A percentile compares a stretch with the other conserved stretches of the same genome.
These are phyloP conservation scores for Phytophthora pinifolia DNA, from an alignment of 352 stramenopile genomes.

Conservation along the genomic window DNA sequence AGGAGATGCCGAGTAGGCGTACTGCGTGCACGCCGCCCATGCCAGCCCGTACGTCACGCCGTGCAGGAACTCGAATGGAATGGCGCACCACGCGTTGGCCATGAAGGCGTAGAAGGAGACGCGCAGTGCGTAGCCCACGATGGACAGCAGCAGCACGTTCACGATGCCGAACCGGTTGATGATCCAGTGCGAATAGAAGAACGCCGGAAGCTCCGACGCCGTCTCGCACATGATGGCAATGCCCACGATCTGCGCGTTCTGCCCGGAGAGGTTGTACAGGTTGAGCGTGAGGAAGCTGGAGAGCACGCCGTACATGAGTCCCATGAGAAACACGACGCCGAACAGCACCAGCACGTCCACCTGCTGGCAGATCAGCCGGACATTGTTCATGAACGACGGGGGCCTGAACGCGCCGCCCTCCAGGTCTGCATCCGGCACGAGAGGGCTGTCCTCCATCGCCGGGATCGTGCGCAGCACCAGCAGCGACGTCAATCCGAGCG, in stretches of 20 bases:
- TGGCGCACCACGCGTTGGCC: conserved; percentile 60
- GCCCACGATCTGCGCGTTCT: conserved; percentile 60
- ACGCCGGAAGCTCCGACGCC: conserved; percentile 59
- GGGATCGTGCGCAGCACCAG: too few relatives aligned
- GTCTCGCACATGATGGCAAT: conserved; percentile 1
- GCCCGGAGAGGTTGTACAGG: conserved; percentile 61
- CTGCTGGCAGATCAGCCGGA: too few relatives aligned
- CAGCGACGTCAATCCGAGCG: too few relatives aligned
- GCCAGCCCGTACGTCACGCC: conserved; percentile 65
- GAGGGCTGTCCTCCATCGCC: too few relatives aligned
- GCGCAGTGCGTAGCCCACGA: conserved; percentile 49
- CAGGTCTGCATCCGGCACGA: too few relatives aligned
- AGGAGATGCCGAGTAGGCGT: conserved; percentile 59
- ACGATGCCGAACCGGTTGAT: conserved; percentile 54
- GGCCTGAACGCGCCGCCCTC: too few relatives aligned
- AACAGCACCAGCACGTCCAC: conserved; percentile 56
- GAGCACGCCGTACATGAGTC: conserved; percentile 64
- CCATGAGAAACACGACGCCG: conserved; percentile 57
- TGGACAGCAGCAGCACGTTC: conserved; percentile 40
- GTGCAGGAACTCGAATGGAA: conserved; percentile 75
- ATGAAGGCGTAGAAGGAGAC: conserved; percentile 64
- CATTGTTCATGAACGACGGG: too few relatives aligned
- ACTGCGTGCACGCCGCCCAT: conserved; percentile 66
- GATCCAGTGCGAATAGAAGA: conserved; percentile 62
- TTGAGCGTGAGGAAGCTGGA: conserved; percentile 72